Conservation (phyloP, 228 moss, liverwort and hornwort genomes). For the Sphagnum fallax region DNA sequence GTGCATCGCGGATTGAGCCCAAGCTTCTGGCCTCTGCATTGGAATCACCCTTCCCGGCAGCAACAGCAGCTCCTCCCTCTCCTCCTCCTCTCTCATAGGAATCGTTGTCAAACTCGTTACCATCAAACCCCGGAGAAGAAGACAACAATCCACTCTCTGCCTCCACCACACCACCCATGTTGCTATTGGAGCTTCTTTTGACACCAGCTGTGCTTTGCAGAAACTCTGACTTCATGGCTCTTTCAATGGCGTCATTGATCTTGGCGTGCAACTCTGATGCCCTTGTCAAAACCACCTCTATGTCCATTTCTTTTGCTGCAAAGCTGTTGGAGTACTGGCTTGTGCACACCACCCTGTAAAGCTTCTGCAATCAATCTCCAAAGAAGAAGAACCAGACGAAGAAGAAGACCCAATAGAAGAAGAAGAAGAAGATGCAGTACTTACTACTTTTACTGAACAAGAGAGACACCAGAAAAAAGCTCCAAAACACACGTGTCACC, state of each 20-base stretch:
- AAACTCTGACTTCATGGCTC: constrained; percentile 84
- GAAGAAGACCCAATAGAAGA: no score
- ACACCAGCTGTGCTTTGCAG: constrained; percentile 34
- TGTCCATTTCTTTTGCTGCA: constrained; percentile 20
- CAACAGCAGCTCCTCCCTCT: constrained; percentile 10
- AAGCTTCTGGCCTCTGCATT: constrained; percentile 83
- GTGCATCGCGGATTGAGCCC: constrained; percentile 82
- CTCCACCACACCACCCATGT: constrained; percentile 3
- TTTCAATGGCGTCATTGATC: constrained; percentile 88
- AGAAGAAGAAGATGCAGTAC: no score
- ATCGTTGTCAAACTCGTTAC: constrained; percentile 23
- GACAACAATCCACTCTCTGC: constrained; percentile 2
- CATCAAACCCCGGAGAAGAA: constrained; percentile 17
- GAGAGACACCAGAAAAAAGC: no score
- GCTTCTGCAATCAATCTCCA: no score
- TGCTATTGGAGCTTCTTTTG: constrained; percentile 24
- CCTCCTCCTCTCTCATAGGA: constrained; percentile 34
- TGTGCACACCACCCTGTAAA: no score
- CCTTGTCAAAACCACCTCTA: constrained; percentile 81
- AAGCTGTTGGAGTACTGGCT: no score
- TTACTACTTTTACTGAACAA: no score
- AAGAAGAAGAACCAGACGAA: no score
- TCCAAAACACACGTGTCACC: no score
- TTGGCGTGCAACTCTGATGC: constrained; percentile 87
- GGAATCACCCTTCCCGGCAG: constrained; percentile 38